phyloP scores from a whole-genome alignment of 805 yeast genomes.

The Yamadazyma takamatsuzukensis region DNA sequence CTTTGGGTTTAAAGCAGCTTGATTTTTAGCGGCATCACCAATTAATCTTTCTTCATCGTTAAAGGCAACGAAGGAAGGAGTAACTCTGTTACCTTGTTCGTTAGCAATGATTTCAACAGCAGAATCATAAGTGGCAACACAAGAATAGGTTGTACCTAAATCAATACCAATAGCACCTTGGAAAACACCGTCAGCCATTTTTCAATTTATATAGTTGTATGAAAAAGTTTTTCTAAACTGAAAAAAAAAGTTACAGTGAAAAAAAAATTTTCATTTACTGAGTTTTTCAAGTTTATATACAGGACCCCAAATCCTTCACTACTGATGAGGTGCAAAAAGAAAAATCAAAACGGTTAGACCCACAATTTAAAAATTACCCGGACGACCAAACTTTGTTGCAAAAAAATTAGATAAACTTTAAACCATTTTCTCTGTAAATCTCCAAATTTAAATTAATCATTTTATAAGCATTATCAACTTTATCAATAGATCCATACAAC shows the following conservation, averaged over 20 bases:
- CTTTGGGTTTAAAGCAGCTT: slow-evolving; percentile 49
- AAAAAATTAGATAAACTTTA: slow-evolving; percentile 4
- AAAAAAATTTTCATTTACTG: slow-evolving; percentile 12
- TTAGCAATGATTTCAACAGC: slow-evolving; percentile 50
- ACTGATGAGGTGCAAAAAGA: too few species aligned
- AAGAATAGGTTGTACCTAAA: slow-evolving; percentile 51
- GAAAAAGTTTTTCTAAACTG: slow-evolving; percentile 6
- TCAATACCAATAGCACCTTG: slow-evolving; percentile 75
- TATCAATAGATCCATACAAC: slow-evolving; percentile 13
- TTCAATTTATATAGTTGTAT: slow-evolving; percentile 14
- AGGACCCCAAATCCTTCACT: too few species aligned
- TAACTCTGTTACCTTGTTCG: slow-evolving; percentile 51
- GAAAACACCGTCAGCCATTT: slow-evolving; percentile 97
- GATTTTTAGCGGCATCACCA: slow-evolving; percentile 51
- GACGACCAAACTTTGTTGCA: slow-evolving; percentile 2
- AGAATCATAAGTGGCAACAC: slow-evolving; percentile 49
- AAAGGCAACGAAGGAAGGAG: slow-evolving; percentile 50
- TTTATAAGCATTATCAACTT: slow-evolving; percentile 14
- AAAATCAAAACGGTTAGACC: too few species aligned
- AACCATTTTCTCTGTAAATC: slow-evolving; percentile 3
- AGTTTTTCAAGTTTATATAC: neutral
- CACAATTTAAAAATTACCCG: neutral
- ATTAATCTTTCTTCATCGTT: slow-evolving; percentile 47
- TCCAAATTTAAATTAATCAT: slow-evolving; percentile 8
- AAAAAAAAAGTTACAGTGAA: slow-evolving; percentile 5